phyloP scores from a whole-genome alignment of 768 basidiomycete species.

The Amanita fuliginea region DNA sequence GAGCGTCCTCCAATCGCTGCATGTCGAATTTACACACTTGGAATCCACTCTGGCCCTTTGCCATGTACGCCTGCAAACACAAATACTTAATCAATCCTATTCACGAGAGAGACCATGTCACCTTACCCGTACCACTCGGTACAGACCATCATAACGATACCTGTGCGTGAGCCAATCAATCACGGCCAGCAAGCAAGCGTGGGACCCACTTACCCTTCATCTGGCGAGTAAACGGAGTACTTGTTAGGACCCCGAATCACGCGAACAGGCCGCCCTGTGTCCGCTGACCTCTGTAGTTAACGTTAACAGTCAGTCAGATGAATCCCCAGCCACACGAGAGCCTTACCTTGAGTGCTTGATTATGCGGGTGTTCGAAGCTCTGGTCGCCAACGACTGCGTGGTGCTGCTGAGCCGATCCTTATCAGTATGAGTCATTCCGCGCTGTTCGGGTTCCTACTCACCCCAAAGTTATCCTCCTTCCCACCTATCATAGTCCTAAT shows the following conservation, averaged over 20 bases:
- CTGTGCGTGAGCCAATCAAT: constrained; percentile 10
- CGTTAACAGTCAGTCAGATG: not conserved
- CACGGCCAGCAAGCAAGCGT: not conserved
- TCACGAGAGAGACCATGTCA: not conserved
- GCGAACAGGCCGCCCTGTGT: constrained; percentile 24
- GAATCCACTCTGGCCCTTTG: constrained; percentile 17
- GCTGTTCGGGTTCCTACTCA: constrained; percentile 5
- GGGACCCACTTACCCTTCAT: constrained; percentile 16
- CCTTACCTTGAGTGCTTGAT: constrained; percentile 21
- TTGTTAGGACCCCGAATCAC: constrained; percentile 26
- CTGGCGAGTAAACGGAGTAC: constrained; percentile 23
- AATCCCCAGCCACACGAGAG: not conserved
- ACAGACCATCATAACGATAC: constrained; percentile 34
- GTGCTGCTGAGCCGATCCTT: not conserved
- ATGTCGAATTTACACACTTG: constrained; percentile 20
- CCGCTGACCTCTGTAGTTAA: constrained; percentile 18
- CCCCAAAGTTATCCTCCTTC: constrained; percentile 2
- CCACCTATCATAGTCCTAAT: not conserved
- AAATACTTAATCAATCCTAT: not conserved
- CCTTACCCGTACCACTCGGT: constrained; percentile 23
- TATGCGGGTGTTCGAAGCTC: constrained; percentile 21
- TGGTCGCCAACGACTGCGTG: constrained; percentile 21
- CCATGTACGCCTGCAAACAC: constrained; percentile 16
- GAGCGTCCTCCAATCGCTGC: constrained; percentile 4
- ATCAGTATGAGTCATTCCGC: not conserved